These are phyloP conservation scores for Aspergillus pseudoglaucus DNA, from an alignment of 2,329 filamentous ascomycete species.

Conservation along the genomic window DNA sequence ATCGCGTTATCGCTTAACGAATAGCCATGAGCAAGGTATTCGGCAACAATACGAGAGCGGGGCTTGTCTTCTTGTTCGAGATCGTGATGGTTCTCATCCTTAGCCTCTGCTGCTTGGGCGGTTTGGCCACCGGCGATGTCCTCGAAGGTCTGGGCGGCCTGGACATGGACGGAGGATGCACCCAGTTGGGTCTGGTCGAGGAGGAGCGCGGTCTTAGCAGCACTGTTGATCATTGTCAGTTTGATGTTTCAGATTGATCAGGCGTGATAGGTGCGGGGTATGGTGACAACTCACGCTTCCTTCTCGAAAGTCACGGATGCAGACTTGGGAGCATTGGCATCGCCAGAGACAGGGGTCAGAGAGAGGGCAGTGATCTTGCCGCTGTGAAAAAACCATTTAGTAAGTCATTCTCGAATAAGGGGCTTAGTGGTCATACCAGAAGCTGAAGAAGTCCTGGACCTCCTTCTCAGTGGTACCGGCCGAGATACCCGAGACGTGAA, in stretches of 20 bases:
- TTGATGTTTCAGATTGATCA: conserved; percentile 3
- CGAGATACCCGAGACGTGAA: conserved; percentile 87
- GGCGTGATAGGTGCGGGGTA: conserved; percentile 6
- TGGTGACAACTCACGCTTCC: conserved; percentile 55
- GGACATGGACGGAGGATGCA: conserved; percentile 67
- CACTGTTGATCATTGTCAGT: conserved; percentile 33
- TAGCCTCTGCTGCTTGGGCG: conserved; percentile 47
- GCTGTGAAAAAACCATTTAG: conserved; percentile 42
- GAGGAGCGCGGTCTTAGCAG: conserved; percentile 91
- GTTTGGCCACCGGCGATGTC: conserved; percentile 56
- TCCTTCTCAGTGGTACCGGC: conserved; percentile 77
- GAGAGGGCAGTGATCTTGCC: conserved; percentile 86
- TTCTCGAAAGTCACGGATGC: conserved; percentile 97
- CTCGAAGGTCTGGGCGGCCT: conserved; percentile 61
- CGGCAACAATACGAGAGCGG: conserved; percentile 82
- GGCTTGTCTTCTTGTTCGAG: conserved; percentile 97
- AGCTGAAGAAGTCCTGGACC: conserved; percentile 95
- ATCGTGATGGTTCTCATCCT: conserved; percentile 55
- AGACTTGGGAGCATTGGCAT: conserved; percentile 61
- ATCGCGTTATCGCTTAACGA: conserved; percentile 70
- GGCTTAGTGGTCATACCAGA: conserved; percentile 58
- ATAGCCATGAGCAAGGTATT: conserved; percentile 96
- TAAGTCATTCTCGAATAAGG: not conserved
- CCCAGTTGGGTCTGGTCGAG: conserved; percentile 96
- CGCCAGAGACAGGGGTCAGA: conserved; percentile 55